Conservation (phyloP, 2,329 filamentous ascomycete genomes). For the Coniella lustricola region DNA sequence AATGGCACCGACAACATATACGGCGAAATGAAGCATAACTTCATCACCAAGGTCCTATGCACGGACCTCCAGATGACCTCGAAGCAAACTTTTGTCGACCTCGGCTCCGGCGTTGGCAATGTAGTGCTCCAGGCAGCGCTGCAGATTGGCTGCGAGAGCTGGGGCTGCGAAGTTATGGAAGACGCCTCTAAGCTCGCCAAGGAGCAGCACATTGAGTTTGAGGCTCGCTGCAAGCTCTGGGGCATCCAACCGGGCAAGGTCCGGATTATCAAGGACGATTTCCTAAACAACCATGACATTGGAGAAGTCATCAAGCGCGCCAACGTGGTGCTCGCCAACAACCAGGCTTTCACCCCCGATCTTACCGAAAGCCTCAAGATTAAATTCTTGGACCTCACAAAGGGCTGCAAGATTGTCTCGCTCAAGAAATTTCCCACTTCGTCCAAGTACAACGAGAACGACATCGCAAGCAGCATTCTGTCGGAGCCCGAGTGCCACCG, state of each 20-base stretch:
- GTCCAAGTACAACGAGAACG: slow-evolving; percentile 61
- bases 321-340: slow-evolving; percentile 96
- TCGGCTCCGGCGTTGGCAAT: slow-evolving; percentile 94
- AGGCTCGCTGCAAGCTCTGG: slow-evolving; percentile 81
- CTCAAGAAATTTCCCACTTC: slow-evolving; percentile 87
- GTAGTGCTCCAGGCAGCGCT: slow-evolving; percentile 90
- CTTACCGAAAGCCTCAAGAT: slow-evolving; percentile 79
- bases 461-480: slow-evolving; percentile 75
- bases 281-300: slow-evolving; percentile 66
- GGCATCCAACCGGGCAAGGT: slow-evolving; percentile 73
- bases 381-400: slow-evolving; percentile 89
- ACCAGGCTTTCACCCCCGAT: slow-evolving; percentile 86
- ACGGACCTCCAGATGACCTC: slow-evolving; percentile 71
- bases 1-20: slow-evolving; percentile 92
- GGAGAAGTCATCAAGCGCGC: slow-evolving; percentile 69
- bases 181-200: slow-evolving; percentile 79
- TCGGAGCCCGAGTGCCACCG: slow-evolving; percentile 56
- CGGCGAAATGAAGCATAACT: slow-evolving; percentile 80
- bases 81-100: slow-evolving; percentile 82
- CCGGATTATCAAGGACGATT: slow-evolving; percentile 76
- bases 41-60: slow-evolving; percentile 75
- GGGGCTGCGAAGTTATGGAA: slow-evolving; percentile 94
- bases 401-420: slow-evolving; percentile 83
- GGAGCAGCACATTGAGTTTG: slow-evolving; percentile 75
- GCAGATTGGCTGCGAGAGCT: slow-evolving; percentile 88